Evolutionary conservation across 768 basidiomycete genomes (phyloP).

Genomic region (Coprinopsis cinerea): DNA sequence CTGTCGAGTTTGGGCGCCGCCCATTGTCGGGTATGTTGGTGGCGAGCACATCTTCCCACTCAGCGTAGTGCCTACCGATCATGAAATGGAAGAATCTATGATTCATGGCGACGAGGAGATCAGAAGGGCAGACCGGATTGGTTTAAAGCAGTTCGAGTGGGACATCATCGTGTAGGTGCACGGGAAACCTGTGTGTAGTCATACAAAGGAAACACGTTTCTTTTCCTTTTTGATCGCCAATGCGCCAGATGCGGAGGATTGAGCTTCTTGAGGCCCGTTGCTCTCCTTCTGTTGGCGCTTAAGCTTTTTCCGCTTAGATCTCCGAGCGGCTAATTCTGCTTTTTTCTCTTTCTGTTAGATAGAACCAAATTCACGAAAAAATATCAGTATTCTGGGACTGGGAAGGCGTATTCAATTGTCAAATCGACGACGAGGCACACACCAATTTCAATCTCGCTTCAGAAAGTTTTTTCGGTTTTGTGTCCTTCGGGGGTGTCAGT

Average conservation of each 20-base stretch:
- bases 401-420: not conserved
- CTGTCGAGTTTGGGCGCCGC: too few species aligned
- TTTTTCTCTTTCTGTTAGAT: conserved; percentile 2
- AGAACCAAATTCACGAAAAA: too few species aligned
- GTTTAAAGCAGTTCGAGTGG: too few species aligned
- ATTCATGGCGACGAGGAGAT: too few species aligned
- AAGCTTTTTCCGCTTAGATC: not conserved
- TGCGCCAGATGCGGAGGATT: not conserved
- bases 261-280: not conserved
- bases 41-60: too few species aligned
- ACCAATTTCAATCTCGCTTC: not conserved
- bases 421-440: not conserved
- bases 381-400: not conserved
- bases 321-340: not conserved
- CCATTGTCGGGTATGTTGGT: too few species aligned
- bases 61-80: too few species aligned
- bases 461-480: not conserved
- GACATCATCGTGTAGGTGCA: too few species aligned
- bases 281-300: conserved; percentile 1
- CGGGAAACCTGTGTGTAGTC: too few species aligned
- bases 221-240: not conserved
- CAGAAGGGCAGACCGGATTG: too few species aligned
- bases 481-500: not conserved
- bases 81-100: too few species aligned
- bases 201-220: conserved; percentile 1